Base-by-base conservation (phyloP, 352 stramenopile species). In the Globisporangium cystogenes region DNA sequence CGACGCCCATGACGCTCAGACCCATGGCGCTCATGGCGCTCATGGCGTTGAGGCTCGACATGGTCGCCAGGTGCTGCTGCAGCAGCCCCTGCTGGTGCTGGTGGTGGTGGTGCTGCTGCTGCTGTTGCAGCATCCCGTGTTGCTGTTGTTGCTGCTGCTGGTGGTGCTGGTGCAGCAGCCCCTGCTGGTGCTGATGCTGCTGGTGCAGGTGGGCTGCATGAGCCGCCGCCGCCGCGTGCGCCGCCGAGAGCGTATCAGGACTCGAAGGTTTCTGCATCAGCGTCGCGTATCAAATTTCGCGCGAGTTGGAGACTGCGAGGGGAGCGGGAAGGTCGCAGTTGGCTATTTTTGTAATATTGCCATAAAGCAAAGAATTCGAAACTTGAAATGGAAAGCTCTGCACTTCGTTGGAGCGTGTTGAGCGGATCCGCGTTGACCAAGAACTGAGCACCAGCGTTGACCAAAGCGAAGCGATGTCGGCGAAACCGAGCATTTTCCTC, bases 231-330 rank as follows among this genome's bases (percentile, higher is more conserved):
- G 39, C 16, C 4, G 39, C 39, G 12, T 44, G 39, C 50, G 48
- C 55, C n/a, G 15, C 39, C n/a, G 24, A 20, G 18, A 43, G 60
- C 52, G 73, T 90, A 90, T 90, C 82, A 88, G 80, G 73, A 86
- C 76, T 90, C 62, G 77, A 86, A 90, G 78, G 76, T 84, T 87
- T 83, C 53, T 75, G 65, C 72, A 75, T 76, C 59, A 20, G 20
- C 39, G 20, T n/a, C 18, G 18, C 18, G 39, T 44, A 44, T 44
- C 20, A 26, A 26, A 7, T 44, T 44, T 44, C 39, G 39, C 39
- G 39, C 39, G 18, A 44, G 39, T 44, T 44, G 10, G 14, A 26
- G n/a, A 44, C 11, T 44, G 39, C 20, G 21, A 44, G 39, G 39
- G 26, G 26, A 6, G 39, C 10, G 20, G 39, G 39, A 15, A 21